Percentiles rank a stretch among this genome's conserved stretches.
Evolutionary conservation across 495 filamentous ascomycete genomes (phyloP).

Genomic region (Tuber umbilicatum): DNA sequence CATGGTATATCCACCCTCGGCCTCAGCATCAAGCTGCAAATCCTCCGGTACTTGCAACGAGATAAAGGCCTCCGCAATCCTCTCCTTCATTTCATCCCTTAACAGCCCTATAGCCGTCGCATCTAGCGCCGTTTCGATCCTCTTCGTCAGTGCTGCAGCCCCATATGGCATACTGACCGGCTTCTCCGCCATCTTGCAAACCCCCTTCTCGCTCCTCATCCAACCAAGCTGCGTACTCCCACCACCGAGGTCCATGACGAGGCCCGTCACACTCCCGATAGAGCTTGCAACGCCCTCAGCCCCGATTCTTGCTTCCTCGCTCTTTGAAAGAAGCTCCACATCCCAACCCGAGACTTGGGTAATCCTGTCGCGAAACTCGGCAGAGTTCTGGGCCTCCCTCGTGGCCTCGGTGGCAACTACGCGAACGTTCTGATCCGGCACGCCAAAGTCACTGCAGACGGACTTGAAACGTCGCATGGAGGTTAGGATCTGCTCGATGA

Average conservation of each 20-base stretch:
- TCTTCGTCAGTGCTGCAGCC: constrained; percentile 68
- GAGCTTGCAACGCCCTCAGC: constrained; percentile 77
- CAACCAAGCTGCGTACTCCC: constrained; percentile 89
- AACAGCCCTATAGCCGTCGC: constrained; percentile 48
- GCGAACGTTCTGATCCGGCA: constrained; percentile 56
- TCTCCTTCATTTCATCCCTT: constrained; percentile 52
- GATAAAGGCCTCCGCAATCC: constrained; percentile 57
- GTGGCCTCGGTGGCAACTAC: constrained; percentile 88
- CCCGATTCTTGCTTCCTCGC: constrained; percentile 75
- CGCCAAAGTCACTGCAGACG: constrained; percentile 61
- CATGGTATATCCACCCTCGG: constrained; percentile 57
- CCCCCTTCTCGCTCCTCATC: constrained; percentile 55
- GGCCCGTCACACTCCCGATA: constrained; percentile 57
- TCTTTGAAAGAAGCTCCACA: constrained; percentile 67
- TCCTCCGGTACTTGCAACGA: constrained; percentile 52
- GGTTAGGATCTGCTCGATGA: constrained; percentile 58
- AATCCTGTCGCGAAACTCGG: constrained; percentile 60
- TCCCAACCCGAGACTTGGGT: constrained; percentile 54
- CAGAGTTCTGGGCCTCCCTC: constrained; percentile 67
- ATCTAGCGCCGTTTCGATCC: constrained; percentile 48
- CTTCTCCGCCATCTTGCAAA: constrained; percentile 49
- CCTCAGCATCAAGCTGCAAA: constrained; percentile 46
- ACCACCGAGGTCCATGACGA: constrained; percentile 85
- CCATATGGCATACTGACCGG: constrained; percentile 69
- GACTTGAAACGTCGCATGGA: constrained; percentile 63